Percentiles rank a stretch among this genome's conserved stretches.
Conservation (phyloP, 1,139 yeast species). For the Scheffersomyces segobiensis region DNA sequence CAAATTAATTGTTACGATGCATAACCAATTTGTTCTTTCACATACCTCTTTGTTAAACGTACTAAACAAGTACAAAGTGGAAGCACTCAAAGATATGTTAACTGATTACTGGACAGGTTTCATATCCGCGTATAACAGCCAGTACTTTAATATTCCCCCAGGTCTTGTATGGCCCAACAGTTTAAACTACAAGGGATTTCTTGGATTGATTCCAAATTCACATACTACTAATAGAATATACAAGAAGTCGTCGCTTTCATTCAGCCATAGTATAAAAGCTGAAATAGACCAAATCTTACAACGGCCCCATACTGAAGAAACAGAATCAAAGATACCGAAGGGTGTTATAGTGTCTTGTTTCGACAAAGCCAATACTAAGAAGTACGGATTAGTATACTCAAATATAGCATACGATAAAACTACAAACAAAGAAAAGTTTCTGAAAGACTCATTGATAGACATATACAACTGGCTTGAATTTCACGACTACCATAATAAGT, state of each 20-base stretch:
- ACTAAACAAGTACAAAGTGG: conserved; percentile 15
- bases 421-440: conserved; percentile 7
- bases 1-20: conserved; percentile 22
- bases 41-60: conserved; percentile 27
- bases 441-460: conserved; percentile 19
- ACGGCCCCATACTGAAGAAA: conserved; percentile 6
- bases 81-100: conserved; percentile 18
- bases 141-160: conserved; percentile 22
- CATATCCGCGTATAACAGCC: conserved; percentile 26
- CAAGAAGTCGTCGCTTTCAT: conserved; percentile 32
- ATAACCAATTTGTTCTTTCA: conserved; percentile 27
- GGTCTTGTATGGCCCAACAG: conserved; percentile 35
- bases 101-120: conserved; percentile 34
- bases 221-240: conserved; percentile 11
- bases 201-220: conserved; percentile 28
- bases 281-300: conserved; percentile 21
- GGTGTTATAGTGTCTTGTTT: conserved; percentile 32
- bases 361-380: conserved; percentile 26
- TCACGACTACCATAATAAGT: conserved; percentile 31
- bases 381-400: conserved; percentile 33
- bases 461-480: conserved; percentile 37
- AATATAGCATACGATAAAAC: conserved; percentile 10
- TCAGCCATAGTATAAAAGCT: conserved; percentile 15
- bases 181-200: conserved; percentile 37
- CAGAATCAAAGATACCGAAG: conserved; percentile 11